Percentiles rank a stretch among this genome's conserved stretches.
Evolutionary conservation across 805 yeast genomes (phyloP).

Genomic region (Wickerhamiella australiensis): DNA sequence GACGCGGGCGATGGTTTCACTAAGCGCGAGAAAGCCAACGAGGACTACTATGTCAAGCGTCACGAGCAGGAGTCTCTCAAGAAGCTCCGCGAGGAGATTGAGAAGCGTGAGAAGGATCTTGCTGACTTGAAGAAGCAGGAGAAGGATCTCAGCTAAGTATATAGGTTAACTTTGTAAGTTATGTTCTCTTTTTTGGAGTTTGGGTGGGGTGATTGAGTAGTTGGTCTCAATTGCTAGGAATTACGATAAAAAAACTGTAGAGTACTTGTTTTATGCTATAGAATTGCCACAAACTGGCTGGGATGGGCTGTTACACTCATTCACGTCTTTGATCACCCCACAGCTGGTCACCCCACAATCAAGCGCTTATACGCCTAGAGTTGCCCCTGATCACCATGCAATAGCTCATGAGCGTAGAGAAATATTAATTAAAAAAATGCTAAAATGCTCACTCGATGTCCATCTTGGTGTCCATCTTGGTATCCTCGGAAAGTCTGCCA

Average conservation of each 20-base stretch:
- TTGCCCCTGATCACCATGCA: too few relatives aligned
- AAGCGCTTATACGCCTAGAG: too few relatives aligned
- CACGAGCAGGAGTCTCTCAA: conserved; percentile 73
- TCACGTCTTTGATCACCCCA: too few relatives aligned
- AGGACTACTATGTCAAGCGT: conserved; percentile 78
- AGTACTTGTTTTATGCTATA: too few relatives aligned
- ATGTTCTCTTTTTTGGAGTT: neutral
- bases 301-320: too few relatives aligned
- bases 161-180: neutral
- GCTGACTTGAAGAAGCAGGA: conserved; percentile 23
- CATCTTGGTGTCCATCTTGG: conserved; percentile 9
- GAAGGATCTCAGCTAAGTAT: conserved; percentile 14
- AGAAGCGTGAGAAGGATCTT: conserved; percentile 24
- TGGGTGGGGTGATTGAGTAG: too few relatives aligned
- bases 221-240: too few relatives aligned
- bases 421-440: neutral
- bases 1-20: conserved; percentile 50
- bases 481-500: conserved; percentile 5
- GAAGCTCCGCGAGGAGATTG: conserved; percentile 35
- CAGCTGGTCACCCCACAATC: too few relatives aligned
- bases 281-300: too few relatives aligned
- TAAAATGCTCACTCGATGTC: conserved; percentile 7
- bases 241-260: too few relatives aligned
- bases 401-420: neutral
- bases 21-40: conserved; percentile 90